These are phyloP conservation scores for Gleditsia sinensis DNA, from an alignment of 306 rosid genomes.

Conservation along the genomic window DNA sequence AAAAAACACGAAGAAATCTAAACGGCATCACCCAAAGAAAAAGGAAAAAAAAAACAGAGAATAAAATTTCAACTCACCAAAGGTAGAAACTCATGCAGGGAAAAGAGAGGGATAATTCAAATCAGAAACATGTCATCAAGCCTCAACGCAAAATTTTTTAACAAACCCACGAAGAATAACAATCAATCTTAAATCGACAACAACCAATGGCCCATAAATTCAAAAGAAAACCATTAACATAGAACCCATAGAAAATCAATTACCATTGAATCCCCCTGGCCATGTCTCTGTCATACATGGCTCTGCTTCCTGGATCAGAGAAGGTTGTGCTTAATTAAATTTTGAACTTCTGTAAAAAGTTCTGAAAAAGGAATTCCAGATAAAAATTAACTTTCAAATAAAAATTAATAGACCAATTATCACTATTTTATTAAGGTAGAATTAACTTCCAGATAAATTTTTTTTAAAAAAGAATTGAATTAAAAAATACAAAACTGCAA, in stretches of 20 bases:
- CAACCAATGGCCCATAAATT: background rate
- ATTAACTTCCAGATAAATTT: too few species aligned
- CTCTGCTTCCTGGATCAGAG: conserved; percentile 65
- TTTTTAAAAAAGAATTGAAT: too few species aligned
- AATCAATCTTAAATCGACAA: background rate
- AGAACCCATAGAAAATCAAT: conserved; percentile 5
- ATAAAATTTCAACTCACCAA: background rate
- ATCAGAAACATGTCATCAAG: background rate
- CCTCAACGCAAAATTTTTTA: background rate
- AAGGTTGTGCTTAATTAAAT: too few species aligned
- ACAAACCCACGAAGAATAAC: too few species aligned
- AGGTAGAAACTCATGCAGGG: background rate
- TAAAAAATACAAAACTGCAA: too few species aligned
- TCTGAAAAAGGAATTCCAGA: too few species aligned
- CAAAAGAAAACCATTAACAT: background rate
- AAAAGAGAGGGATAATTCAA: background rate
- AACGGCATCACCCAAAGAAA: background rate
- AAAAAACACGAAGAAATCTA: background rate
- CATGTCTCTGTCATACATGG: conserved; percentile 69
- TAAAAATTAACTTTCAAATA: too few species aligned
- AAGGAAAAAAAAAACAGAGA: background rate
- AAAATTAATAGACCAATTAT: too few species aligned
- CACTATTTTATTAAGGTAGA: too few species aligned
- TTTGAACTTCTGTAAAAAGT: too few species aligned
- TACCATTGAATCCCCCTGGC: conserved; percentile 53